These are phyloP conservation scores for Coemansia sp. DNA, from an alignment of 192 early-diverging fungal genomes.

Conservation along the genomic window DNA sequence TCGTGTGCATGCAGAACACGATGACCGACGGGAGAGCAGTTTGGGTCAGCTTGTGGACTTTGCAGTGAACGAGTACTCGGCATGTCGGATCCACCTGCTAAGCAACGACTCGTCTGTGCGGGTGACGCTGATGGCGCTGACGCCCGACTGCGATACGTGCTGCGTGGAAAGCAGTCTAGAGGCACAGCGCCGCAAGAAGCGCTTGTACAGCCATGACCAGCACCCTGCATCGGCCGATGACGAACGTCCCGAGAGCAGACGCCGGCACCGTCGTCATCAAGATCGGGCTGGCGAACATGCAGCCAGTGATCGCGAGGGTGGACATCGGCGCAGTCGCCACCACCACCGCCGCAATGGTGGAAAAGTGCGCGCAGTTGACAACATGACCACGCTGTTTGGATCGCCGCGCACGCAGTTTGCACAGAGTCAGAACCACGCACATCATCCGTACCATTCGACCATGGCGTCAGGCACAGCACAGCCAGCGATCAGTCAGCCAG, in stretches of 20 bases:
- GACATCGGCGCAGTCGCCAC: conserved; percentile 17
- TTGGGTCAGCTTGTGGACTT: conserved; percentile 22
- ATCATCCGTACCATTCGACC: conserved; percentile 6
- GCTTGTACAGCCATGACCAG: conserved; percentile 27
- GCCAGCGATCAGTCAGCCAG: neutral
- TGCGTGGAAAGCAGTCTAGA: conserved; percentile 19
- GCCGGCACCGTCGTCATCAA: conserved; percentile 11
- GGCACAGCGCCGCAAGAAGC: conserved; percentile 31
- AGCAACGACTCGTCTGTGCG: conserved; percentile 43
- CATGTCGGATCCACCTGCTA: conserved; percentile 32
- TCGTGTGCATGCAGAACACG: neutral
- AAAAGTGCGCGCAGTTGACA: conserved; percentile 21
- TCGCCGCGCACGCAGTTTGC: conserved; percentile 7
- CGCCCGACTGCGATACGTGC: conserved; percentile 49
- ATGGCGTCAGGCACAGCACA: conserved; percentile 5
- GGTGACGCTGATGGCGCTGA: conserved; percentile 46
- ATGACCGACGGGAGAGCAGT: neutral
- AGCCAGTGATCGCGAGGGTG: neutral
- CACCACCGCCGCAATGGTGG: neutral
- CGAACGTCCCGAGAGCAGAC: conserved; percentile 9
- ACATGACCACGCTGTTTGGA: conserved; percentile 29
- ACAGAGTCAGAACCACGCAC: neutral
- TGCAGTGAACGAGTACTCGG: conserved; percentile 40
- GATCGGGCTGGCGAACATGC: neutral
- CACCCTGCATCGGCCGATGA: conserved; percentile 5